These are phyloP conservation scores for Russula earlei DNA, from an alignment of 768 basidiomycete species.

Conservation along the genomic window DNA sequence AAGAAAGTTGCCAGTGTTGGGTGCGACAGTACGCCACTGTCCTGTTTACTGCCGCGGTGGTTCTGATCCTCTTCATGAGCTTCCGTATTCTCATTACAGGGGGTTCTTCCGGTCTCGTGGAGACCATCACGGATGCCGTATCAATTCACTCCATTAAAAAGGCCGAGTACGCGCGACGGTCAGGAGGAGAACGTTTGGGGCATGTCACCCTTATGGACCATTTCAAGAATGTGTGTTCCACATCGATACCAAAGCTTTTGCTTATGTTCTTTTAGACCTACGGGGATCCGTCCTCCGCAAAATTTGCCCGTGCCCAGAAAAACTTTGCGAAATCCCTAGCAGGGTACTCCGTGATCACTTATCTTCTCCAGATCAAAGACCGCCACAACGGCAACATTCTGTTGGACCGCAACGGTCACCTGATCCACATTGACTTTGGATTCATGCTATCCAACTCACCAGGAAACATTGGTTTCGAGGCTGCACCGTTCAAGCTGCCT, in stretches of 20 bases:
- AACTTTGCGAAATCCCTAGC: constrained; percentile 95
- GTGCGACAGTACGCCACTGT: constrained; percentile 60
- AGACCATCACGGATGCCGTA: constrained; percentile 96
- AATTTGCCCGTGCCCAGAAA: constrained; percentile 82
- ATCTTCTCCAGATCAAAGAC: constrained; percentile 95
- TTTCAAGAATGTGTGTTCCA: constrained; percentile 63
- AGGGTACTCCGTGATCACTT: constrained; percentile 96
- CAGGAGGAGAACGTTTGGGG: constrained; percentile 71
- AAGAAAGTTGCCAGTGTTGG: constrained; percentile 90
- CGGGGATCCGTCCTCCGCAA: constrained; percentile 78
- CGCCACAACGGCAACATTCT: constrained; percentile 98
- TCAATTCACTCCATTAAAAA: constrained; percentile 99
- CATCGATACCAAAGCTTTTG: background rate
- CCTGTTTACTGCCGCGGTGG: background rate
- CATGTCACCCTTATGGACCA: constrained; percentile 90
- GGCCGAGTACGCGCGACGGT: constrained; percentile 85
- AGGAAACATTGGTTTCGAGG: constrained; percentile 96
- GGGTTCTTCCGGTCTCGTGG: constrained; percentile 85
- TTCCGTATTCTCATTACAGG: constrained; percentile 96
- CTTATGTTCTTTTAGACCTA: constrained; percentile 53
- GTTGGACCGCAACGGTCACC: constrained; percentile 87
- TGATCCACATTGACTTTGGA: constrained; percentile 97
- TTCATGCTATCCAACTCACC: constrained; percentile 97
- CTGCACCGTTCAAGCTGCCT: constrained; percentile 96
- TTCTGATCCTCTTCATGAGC: constrained; percentile 33